Evolutionary conservation across 495 filamentous ascomycete genomes (phyloP).

Genomic region (Tetracladium setigerum): DNA sequence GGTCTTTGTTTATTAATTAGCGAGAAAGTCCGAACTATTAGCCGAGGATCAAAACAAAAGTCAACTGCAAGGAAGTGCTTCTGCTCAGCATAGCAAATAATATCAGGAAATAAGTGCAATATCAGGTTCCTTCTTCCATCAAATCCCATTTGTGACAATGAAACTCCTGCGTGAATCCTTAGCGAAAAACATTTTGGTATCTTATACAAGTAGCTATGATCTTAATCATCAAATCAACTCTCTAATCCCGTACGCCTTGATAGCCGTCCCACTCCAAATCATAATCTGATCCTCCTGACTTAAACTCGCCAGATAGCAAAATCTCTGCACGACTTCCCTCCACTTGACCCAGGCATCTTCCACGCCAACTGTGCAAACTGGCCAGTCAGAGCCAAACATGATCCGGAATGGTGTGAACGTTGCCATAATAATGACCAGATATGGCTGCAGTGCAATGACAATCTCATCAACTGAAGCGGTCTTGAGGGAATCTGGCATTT

Average conservation of each 20-base stretch:
- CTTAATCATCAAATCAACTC: conserved; percentile 16
- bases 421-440: conserved; percentile 59
- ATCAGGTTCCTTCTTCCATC: too few relatives aligned
- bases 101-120: too few relatives aligned
- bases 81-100: too few relatives aligned
- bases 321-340: conserved; percentile 49
- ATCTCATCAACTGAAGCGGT: conserved; percentile 35
- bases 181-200: too few relatives aligned
- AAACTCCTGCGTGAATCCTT: too few relatives aligned
- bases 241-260: conserved; percentile 54
- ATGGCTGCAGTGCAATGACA: conserved; percentile 46
- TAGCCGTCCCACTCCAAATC: conserved; percentile 64
- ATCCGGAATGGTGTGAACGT: conserved; percentile 62
- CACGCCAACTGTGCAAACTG: conserved; percentile 50
- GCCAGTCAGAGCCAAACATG: conserved; percentile 91
- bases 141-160: too few relatives aligned
- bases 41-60: too few relatives aligned
- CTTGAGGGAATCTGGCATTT: conserved; percentile 41
- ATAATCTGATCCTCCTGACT: conserved; percentile 46
- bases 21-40: too few relatives aligned
- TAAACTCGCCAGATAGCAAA: conserved; percentile 50
- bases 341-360: conserved; percentile 43
- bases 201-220: background rate
- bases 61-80: too few relatives aligned
- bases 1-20: too few relatives aligned